Evolutionary conservation across 2,329 filamentous ascomycete species (phyloP).

Genomic region (Lecanicillium sp.): DNA sequence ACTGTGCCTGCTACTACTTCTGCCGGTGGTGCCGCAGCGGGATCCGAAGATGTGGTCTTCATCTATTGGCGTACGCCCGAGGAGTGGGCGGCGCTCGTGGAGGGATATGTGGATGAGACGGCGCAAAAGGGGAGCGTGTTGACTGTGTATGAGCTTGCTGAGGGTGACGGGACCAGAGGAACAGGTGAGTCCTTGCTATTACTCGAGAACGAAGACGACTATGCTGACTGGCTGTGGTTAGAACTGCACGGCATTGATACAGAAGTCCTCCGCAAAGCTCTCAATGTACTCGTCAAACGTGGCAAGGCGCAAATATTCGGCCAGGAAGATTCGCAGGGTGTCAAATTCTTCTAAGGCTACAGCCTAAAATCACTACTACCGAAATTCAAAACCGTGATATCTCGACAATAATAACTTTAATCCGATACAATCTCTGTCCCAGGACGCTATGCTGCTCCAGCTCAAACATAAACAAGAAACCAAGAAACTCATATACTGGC

Average conservation of each 20-base stretch:
- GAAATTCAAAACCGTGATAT: neutral
- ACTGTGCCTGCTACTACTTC: constrained; percentile 15
- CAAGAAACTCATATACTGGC: neutral
- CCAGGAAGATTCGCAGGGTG: constrained; percentile 75
- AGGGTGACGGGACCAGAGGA: constrained; percentile 71
- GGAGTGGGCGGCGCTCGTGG: constrained; percentile 78
- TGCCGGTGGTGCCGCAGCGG: constrained; percentile 21
- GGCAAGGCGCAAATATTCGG: constrained; percentile 94
- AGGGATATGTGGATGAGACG: constrained; percentile 77
- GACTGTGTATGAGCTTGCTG: constrained; percentile 83
- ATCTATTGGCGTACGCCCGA: constrained; percentile 81
- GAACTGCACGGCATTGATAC: constrained; percentile 86
- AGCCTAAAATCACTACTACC: neutral
- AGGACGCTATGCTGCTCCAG: neutral
- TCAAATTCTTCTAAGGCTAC: constrained; percentile 80
- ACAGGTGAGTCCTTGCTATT: constrained; percentile 54
- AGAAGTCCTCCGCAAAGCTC: constrained; percentile 69
- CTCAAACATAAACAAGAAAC: neutral
- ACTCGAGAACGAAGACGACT: too few species aligned
- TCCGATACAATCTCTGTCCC: constrained; percentile 1
- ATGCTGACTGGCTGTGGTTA: constrained; percentile 19
- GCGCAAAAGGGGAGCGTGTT: constrained; percentile 83
- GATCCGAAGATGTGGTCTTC: constrained; percentile 50
- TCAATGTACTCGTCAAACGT: constrained; percentile 76
- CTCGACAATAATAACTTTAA: too few species aligned